Evolutionary conservation across 331 rosid species (phyloP), one percentile per base, ranked within the genome.

Genomic region (Rhamnella rubrinervis): DNA sequence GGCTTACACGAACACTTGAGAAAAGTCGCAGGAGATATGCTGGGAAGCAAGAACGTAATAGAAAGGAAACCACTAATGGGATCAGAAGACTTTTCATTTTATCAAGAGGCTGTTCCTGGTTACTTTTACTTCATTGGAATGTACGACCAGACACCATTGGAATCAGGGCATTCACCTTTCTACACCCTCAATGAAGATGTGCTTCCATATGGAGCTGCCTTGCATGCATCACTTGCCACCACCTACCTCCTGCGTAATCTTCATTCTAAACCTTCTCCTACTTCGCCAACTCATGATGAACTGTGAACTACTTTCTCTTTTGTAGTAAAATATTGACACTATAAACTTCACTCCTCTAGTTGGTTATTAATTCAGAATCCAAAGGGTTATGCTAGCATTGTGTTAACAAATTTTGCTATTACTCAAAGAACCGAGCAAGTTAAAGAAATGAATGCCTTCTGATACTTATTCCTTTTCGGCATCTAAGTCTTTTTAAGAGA

Each of bases 191-290:
- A 87, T 25, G 96, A 90, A 73, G 92, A 87, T 17, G 88, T 31
- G 12, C 90, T 90, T 75, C 92, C 92, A 23, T 85, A 85, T 74
- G 95, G 95, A 63, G 96, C 95, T 28, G 90, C 95, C 40, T 77
- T 87, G 53, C 88, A 90, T 67, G 92, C 88, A 5, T 82, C 95
- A 15, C 67, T 90, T 66, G 88, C 92, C 39, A 38, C 77, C 31
- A 66, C 61, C 0, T 87, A 79, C 64, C 85, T 87, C 9, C 64
- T 58, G 15, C 78, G 74, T 44, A 70, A 74, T 31, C 0, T 3
- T 55, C 80, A 81, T 61, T 47, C 69, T 15, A 6, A 47, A 51
- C 49, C 66, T 44, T 44, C 65, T 25, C 21, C 55, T 21, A 58
- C 63, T 31, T 47, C 26, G 11, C 63, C 59, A 0, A 47, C 49